Percentiles rank a stretch among this genome's conserved stretches.
phyloP scores from a whole-genome alignment of 225 moss, liverwort and hornwort genomes.

The Pleurozium schreberi region DNA sequence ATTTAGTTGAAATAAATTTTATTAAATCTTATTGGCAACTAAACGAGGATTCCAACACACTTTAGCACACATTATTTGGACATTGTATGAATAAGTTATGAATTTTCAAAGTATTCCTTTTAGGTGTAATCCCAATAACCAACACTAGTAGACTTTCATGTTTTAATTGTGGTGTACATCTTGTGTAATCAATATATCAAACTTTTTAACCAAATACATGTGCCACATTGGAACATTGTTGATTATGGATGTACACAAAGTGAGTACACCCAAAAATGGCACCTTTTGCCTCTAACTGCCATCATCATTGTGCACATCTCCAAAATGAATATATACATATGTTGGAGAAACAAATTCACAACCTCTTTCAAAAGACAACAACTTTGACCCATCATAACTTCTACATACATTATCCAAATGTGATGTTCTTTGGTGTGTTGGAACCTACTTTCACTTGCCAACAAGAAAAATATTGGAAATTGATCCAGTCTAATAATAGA shows the following conservation, averaged over 20 bases:
- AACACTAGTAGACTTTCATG: background rate
- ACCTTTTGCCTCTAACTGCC: accelerated
- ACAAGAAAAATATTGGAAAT: background rate
- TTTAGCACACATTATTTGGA: background rate
- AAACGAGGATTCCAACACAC: background rate
- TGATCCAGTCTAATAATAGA: accelerated
- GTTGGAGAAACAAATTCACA: accelerated
- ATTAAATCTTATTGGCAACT: background rate
- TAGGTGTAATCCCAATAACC: background rate
- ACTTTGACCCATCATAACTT: accelerated
- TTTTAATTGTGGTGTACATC: background rate
- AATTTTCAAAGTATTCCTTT: background rate
- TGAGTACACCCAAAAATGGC: no score
- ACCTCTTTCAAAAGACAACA: background rate
- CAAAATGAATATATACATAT: background rate
- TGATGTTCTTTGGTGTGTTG: accelerated
- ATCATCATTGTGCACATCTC: background rate
- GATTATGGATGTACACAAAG: background rate
- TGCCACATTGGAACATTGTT: background rate
- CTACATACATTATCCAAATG: background rate
- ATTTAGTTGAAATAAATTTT: background rate
- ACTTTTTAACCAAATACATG: background rate
- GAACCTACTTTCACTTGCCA: background rate
- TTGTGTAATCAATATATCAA: accelerated
- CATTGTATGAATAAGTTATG: background rate